Percentiles rank a stretch among this genome's conserved stretches.
phyloP scores from a whole-genome alignment of 2,329 filamentous ascomycete species.

The Chaetothyriales sp. region DNA sequence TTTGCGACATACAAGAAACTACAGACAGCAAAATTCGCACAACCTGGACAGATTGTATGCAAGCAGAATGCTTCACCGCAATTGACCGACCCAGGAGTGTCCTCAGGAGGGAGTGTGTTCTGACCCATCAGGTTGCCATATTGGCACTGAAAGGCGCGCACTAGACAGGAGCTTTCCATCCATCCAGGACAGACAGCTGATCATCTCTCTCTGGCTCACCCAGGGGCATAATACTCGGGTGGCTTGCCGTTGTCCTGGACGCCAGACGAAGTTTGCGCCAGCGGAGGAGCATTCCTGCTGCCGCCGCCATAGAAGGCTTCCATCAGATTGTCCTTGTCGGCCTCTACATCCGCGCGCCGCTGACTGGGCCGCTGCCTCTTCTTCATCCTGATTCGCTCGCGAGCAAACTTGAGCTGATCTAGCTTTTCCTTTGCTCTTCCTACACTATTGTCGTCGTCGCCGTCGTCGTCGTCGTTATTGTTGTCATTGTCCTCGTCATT shows the following conservation, averaged over 20 bases:
- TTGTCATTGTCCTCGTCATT: background rate
- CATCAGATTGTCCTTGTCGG: conserved; percentile 9
- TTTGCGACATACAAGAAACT: no score
- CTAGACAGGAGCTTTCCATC: no score
- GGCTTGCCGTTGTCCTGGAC: background rate
- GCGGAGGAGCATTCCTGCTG: conserved; percentile 6
- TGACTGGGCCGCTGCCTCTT: conserved; percentile 11
- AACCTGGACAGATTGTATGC: no score
- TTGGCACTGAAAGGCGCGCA: no score
- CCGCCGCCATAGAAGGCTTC: conserved; percentile 8
- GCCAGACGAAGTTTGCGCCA: background rate
- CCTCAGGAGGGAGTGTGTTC: no score
- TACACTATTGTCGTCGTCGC: conserved; percentile 1
- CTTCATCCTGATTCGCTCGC: conserved; percentile 13
- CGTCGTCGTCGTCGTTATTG: background rate
- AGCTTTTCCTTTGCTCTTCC: conserved; percentile 2
- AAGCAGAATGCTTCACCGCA: no score
- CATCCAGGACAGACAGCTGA: no score
- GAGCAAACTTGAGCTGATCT: conserved; percentile 11
- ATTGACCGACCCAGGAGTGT: no score
- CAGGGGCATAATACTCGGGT: background rate
- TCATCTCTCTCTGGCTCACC: background rate
- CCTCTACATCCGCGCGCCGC: conserved; percentile 8
- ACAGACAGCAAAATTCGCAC: no score
- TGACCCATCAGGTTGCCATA: no score